A percentile compares a stretch with the other conserved stretches of the same genome.
Conservation (phyloP, 139 green algal species). For the Closterium sp. region DNA sequence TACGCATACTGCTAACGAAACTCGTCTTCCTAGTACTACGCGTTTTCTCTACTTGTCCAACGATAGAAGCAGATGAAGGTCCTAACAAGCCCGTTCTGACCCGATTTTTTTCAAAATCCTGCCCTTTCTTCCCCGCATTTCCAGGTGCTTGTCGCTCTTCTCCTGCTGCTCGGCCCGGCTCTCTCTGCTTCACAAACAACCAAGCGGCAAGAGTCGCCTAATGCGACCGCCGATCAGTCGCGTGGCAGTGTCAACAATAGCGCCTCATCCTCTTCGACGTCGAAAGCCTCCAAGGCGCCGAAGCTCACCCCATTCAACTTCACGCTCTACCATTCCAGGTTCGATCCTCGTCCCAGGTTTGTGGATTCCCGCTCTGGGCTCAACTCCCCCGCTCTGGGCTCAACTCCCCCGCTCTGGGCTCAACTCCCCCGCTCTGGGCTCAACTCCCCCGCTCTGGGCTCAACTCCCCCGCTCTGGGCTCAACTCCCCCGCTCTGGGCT, state of each 20-base stretch:
- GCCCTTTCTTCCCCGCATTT: not conserved
- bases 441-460: too few relatives aligned
- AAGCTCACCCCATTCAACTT: not conserved
- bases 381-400: too few relatives aligned
- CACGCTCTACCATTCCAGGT: not conserved
- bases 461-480: too few relatives aligned
- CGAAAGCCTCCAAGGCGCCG: not conserved
- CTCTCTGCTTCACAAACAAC: not conserved
- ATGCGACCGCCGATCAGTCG: not conserved
- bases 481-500: too few relatives aligned
- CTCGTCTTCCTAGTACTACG: not conserved
- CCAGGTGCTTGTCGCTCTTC: not conserved
- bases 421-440: too few relatives aligned
- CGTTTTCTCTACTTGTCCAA: too few relatives aligned
- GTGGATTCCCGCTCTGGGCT: not conserved
- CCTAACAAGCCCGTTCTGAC: too few relatives aligned
- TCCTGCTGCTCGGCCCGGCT: not conserved
- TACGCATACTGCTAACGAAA: not conserved
- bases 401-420: too few relatives aligned
- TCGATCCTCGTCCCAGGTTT: not conserved
- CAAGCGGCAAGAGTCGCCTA: not conserved
- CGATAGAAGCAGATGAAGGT: too few relatives aligned
- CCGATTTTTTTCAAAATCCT: not conserved
- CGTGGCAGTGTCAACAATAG: too few relatives aligned
- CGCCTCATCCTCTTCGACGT: too few relatives aligned